Evolutionary conservation across 805 yeast genomes (phyloP).

Genomic region (Wickerhamomyces chaumierensis): DNA sequence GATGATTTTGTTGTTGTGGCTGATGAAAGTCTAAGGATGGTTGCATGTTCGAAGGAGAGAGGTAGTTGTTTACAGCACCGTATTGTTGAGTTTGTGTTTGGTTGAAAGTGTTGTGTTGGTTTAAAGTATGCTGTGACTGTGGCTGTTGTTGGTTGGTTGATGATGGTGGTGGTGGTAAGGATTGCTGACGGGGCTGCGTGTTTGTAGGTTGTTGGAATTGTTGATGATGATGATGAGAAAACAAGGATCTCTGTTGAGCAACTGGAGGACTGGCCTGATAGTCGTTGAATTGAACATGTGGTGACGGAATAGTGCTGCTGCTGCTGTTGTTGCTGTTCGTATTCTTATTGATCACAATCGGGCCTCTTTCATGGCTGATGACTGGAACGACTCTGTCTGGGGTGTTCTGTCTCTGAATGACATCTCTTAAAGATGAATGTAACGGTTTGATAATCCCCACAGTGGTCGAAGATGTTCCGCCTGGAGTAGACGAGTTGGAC

Average conservation of each 20-base stretch:
- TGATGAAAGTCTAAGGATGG: slow-evolving; percentile 22
- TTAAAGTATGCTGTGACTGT: neutral
- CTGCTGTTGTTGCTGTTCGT: neutral
- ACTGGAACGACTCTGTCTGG: neutral
- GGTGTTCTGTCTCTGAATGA: slow-evolving; percentile 9
- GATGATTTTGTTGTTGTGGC: too few species aligned
- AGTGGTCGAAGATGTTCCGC: neutral
- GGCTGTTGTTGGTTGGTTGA: neutral
- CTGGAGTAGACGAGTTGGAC: neutral
- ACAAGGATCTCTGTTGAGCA: neutral
- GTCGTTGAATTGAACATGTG: too few species aligned
- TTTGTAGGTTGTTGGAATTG: neutral
- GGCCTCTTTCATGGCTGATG: slow-evolving; percentile 7
- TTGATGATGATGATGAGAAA: neutral
- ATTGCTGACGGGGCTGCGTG: neutral
- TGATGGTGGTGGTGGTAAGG: neutral
- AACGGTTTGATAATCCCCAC: neutral
- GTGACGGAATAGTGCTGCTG: neutral
- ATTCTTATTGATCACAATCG: neutral
- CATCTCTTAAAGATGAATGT: slow-evolving; percentile 9
- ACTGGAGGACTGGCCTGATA: neutral
- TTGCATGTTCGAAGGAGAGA: slow-evolving; percentile 13
- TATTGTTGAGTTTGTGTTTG: neutral
- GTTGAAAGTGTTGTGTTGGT: neutral
- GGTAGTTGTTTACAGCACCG: neutral